Evolutionary conservation across 192 early-diverging fungal species (phyloP), one percentile per base, ranked within the genome.

Genomic region (Backusella psychrophila): DNA sequence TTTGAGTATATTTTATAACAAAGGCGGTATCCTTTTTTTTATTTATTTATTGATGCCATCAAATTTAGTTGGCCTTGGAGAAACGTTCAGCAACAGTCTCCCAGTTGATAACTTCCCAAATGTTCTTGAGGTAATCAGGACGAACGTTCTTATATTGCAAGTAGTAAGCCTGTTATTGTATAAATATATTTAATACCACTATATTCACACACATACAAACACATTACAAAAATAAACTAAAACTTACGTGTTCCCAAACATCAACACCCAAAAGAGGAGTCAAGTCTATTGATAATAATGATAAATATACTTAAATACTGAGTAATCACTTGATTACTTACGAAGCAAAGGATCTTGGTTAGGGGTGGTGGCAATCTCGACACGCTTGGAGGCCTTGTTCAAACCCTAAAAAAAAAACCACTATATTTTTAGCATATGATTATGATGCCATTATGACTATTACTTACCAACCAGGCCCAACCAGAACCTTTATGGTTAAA

Each of bases 61-160:
- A 26, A 6, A 76, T 53, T 85, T 87, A 86, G 49, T 84, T 83
- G 74, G 86, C 93, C 68, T 90, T 91, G 75, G 90, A 90, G 81
- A 92, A 95, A 74, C 97, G 91, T 74, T 91, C 91, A 66, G 90
- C 88, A 39, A 98, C 97, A 74, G 94, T 93, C 90, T 97, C 95
- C 97, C 97, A 99, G 94, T 99, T 99, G 80, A 99, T 85, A 0
- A 99, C 94, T 31, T 92, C 90, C 96, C 96, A 99, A 72, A 97
- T 91, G 39, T 94, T 92, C 88, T 96, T 94, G 69, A 99, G 85
- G 83, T 99, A 99, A 69, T 97, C 95, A n/a, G 94, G 94, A 77
- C 95, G 94, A 53, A 93, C 97, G 84, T 99, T 97, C 88, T 96
- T 96, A 90, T 97, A 97, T 84, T 99, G 94, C 69, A 99, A 85